phyloP scores from a whole-genome alignment of 2,329 filamentous ascomycete species.

The Botrytis medusae region DNA sequence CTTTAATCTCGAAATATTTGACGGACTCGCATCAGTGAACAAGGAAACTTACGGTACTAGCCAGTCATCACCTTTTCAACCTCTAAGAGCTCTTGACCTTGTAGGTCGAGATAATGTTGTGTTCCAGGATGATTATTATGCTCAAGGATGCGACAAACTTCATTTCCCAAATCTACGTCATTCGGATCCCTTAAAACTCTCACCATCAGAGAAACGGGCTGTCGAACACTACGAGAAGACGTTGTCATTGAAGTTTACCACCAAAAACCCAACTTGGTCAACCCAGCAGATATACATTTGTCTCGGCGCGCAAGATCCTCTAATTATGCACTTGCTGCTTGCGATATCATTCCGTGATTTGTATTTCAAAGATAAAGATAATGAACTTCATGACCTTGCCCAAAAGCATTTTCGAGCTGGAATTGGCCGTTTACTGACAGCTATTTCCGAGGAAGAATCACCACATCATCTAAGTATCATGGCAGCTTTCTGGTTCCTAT shows the following conservation, averaged over 20 bases:
- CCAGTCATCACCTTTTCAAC: neutral
- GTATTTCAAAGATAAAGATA: neutral
- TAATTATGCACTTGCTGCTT: conserved; percentile 14
- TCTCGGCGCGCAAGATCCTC: conserved; percentile 16
- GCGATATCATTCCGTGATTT: conserved; percentile 15
- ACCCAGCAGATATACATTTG: conserved; percentile 14
- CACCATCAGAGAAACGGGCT: neutral
- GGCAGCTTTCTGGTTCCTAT: conserved; percentile 17
- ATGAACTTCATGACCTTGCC: neutral
- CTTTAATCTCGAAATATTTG: neutral
- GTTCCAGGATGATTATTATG: neutral
- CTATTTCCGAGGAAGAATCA: conserved; percentile 1
- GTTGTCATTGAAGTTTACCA: conserved; percentile 5
- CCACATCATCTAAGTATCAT: conserved; percentile 7
- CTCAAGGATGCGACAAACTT: neutral
- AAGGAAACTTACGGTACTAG: neutral
- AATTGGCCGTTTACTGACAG: conserved; percentile 9
- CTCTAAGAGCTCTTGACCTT: neutral
- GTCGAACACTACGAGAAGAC: conserved; percentile 6
- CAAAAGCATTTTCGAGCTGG: conserved; percentile 13
- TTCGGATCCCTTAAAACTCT: conserved; percentile 2
- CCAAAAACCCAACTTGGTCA: conserved; percentile 7
- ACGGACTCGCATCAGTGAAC: neutral
- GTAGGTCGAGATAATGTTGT: neutral
- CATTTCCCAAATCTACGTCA: neutral